Conservation (phyloP, 176 grass and related monocot species). For the Neostapfia colusana region DNA sequence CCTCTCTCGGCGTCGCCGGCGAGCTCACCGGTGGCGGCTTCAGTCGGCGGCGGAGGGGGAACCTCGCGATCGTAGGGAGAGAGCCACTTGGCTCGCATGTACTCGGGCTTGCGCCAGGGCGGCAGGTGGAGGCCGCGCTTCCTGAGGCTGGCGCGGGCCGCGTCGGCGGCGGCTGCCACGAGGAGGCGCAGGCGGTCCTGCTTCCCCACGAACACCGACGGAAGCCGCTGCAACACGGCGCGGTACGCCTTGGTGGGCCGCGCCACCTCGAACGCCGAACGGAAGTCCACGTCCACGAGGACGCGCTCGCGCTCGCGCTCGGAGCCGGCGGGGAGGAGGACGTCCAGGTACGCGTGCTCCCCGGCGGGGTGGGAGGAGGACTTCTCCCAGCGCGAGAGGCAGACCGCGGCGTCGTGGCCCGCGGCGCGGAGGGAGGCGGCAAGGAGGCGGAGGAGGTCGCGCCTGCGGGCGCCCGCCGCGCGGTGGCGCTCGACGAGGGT, state of each 20-base stretch:
- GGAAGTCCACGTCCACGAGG: constrained; percentile 79
- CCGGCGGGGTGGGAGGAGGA: constrained; percentile 60
- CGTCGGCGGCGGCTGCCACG: constrained; percentile 61
- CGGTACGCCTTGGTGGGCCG: constrained; percentile 73
- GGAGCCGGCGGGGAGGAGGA: constrained; percentile 40
- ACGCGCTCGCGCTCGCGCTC: constrained; percentile 55
- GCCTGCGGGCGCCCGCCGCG: constrained; percentile 44
- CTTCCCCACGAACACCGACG: constrained; percentile 69
- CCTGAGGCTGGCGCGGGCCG: constrained; percentile 63
- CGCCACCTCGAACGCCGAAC: constrained; percentile 78
- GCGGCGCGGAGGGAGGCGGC: constrained; percentile 56
- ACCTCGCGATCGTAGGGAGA: constrained; percentile 57
- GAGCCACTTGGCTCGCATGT: constrained; percentile 97
- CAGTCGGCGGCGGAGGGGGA: not conserved
- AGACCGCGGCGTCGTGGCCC: constrained; percentile 66
- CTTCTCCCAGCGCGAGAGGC: constrained; percentile 83
- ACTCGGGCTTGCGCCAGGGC: constrained; percentile 87
- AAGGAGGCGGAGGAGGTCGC: constrained; percentile 55
- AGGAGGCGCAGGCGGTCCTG: constrained; percentile 70
- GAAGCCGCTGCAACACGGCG: constrained; percentile 62
- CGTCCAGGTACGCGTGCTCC: constrained; percentile 80
- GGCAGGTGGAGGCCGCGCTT: constrained; percentile 79
- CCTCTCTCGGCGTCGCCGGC: constrained; percentile 39
- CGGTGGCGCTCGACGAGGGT: constrained; percentile 56
- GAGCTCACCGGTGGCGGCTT: constrained; percentile 55